These are phyloP conservation scores for Prunus armeniaca DNA, from an alignment of 306 rosid genomes.

Conservation along the genomic window DNA sequence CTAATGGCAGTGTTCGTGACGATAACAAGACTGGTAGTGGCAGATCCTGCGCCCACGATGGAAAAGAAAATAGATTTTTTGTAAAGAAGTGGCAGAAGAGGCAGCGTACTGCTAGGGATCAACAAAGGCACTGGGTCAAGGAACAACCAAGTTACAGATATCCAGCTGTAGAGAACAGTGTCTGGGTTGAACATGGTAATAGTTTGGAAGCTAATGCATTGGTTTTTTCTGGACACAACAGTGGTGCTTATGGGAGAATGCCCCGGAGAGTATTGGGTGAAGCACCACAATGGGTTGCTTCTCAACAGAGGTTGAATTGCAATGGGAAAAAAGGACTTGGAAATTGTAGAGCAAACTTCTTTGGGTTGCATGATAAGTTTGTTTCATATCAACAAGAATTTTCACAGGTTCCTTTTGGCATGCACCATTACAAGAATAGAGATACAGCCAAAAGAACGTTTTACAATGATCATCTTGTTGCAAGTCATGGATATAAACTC, in stretches of 20 bases:
- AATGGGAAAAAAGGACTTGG: constrained; percentile 1
- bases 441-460: constrained; percentile 4
- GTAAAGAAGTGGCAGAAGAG: background rate
- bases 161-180: background rate
- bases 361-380: too few species aligned
- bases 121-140: constrained; percentile 1
- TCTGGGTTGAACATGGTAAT: background rate
- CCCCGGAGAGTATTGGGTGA: background rate
- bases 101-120: constrained; percentile 4
- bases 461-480: background rate
- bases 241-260: background rate
- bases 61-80: background rate
- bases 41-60: background rate
- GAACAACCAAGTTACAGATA: background rate
- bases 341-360: background rate
- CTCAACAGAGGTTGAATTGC: constrained; percentile 9
- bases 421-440: background rate
- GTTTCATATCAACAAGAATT: background rate
- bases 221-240: constrained; percentile 3
- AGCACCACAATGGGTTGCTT: constrained; percentile 3
- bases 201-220: background rate
- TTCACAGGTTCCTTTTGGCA: background rate
- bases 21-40: background rate
- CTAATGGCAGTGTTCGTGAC: background rate
- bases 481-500: background rate